phyloP scores from a whole-genome alignment of 1,284 basidiomycete genomes.

The Ceratobasidium sp. region DNA sequence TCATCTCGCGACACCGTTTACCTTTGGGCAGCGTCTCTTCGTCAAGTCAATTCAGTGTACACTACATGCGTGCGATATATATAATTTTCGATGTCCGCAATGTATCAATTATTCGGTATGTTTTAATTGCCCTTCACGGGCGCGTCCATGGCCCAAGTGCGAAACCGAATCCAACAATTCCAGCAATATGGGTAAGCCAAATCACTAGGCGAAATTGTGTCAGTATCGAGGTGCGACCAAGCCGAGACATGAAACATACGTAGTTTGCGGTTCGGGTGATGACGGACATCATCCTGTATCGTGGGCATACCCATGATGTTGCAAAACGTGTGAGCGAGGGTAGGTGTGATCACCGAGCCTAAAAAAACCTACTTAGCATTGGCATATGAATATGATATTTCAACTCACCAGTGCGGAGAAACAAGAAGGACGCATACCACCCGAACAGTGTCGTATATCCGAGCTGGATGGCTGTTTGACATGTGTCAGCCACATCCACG shows the following conservation, averaged over 20 bases:
- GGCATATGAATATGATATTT: constrained; percentile 25
- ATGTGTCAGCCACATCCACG: background rate
- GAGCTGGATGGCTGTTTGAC: constrained; percentile 75
- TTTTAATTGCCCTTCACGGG: background rate
- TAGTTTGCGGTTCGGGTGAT: constrained; percentile 52
- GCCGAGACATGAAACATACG: constrained; percentile 49
- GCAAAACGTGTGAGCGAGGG: constrained; percentile 85
- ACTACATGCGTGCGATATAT: too few species aligned
- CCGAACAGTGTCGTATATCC: constrained; percentile 91
- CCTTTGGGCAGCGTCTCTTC: constrained; percentile 8
- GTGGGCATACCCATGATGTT: constrained; percentile 92
- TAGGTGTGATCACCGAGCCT: constrained; percentile 56
- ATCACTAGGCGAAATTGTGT: constrained; percentile 52
- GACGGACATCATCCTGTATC: constrained; percentile 52
- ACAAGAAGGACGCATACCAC: constrained; percentile 84
- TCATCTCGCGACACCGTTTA: background rate
- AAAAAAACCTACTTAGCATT: too few species aligned
- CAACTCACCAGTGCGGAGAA: constrained; percentile 75
- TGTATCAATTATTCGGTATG: background rate
- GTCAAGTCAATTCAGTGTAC: too few species aligned
- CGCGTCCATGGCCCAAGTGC: constrained; percentile 48
- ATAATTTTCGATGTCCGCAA: constrained; percentile 1
- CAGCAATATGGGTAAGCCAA: constrained; percentile 56
- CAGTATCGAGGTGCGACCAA: constrained; percentile 46
- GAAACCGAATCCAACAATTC: constrained; percentile 57